Conservation (phyloP, 331 rosid species). For the Quercus lobata region DNA sequence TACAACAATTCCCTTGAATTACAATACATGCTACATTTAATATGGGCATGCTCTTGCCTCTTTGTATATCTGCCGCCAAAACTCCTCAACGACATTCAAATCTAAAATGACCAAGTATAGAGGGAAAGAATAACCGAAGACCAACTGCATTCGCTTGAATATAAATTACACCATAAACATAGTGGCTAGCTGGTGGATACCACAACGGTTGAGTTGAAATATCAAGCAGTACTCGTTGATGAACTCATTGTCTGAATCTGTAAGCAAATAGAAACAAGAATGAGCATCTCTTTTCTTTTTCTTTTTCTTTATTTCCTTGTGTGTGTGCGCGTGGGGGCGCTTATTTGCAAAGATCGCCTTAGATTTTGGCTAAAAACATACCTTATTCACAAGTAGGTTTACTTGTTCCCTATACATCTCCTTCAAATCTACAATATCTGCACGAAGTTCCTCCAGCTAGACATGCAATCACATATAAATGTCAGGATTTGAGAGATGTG, state of each 20-base stretch:
- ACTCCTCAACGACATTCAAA: constrained; percentile 1
- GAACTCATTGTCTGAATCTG: constrained; percentile 85
- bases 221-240: constrained; percentile 34
- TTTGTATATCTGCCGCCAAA: constrained; percentile 19
- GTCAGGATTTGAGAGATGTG: not conserved
- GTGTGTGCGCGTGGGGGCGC: not conserved
- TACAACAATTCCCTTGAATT: constrained; percentile 34
- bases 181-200: not conserved
- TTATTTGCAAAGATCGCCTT: not conserved
- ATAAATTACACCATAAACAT: constrained; percentile 5
- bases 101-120: not conserved
- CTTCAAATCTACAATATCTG: constrained; percentile 95
- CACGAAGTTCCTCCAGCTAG: constrained; percentile 99
- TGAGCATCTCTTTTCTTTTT: not conserved
- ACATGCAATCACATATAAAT: constrained; percentile 31
- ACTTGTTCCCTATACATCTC: constrained; percentile 99
- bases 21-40: constrained; percentile 25
- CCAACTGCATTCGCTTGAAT: constrained; percentile 16
- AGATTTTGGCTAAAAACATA: constrained; percentile 12
- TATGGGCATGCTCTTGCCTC: constrained; percentile 14
- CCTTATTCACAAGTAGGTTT: constrained; percentile 93
- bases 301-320: not conserved
- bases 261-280: constrained; percentile 12
- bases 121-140: constrained; percentile 18
- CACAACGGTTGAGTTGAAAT: not conserved